Evolutionary conservation across 2,329 filamentous ascomycete genomes (phyloP).

Genomic region (Thielaviopsis punctulata): DNA sequence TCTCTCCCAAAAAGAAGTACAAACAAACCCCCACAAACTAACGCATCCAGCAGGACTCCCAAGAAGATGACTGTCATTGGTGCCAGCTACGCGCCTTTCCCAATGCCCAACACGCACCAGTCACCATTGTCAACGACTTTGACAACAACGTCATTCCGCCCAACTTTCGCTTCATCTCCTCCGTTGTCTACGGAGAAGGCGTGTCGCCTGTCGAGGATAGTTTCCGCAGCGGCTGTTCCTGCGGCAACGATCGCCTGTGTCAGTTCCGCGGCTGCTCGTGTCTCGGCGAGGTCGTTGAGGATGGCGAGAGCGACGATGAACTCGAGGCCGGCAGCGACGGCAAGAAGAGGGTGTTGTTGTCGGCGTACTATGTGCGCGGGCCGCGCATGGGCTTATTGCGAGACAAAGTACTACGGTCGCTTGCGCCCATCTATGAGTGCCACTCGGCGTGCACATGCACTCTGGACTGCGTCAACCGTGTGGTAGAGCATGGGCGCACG

Average conservation of each 20-base stretch:
- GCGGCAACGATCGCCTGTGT: slow-evolving; percentile 43
- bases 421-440: slow-evolving; percentile 61
- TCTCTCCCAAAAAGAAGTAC: too few species aligned
- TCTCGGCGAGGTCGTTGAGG: slow-evolving; percentile 42
- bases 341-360: slow-evolving; percentile 27
- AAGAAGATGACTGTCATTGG: slow-evolving; percentile 34
- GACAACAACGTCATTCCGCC: slow-evolving; percentile 40
- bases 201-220: slow-evolving; percentile 42
- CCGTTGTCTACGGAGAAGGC: slow-evolving; percentile 39
- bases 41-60: slow-evolving; percentile 17
- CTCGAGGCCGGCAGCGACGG: slow-evolving; percentile 14
- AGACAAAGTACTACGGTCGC: slow-evolving; percentile 32
- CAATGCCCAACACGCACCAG: slow-evolving; percentile 30
- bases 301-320: slow-evolving; percentile 20
- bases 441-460: slow-evolving; percentile 54
- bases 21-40: too few species aligned
- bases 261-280: slow-evolving; percentile 53
- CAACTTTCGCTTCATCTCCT: slow-evolving; percentile 51
- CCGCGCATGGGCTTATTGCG: slow-evolving; percentile 34
- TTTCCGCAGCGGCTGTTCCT: slow-evolving; percentile 54
- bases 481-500: slow-evolving; percentile 56
- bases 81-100: slow-evolving; percentile 42
- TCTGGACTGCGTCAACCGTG: slow-evolving; percentile 49
- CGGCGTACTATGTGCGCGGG: slow-evolving; percentile 46
- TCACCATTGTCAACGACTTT: slow-evolving; percentile 47